Percentiles rank a stretch among this genome's conserved stretches.
phyloP scores from a whole-genome alignment of 2,329 filamentous ascomycete genomes.

The Truncatella angustata region DNA sequence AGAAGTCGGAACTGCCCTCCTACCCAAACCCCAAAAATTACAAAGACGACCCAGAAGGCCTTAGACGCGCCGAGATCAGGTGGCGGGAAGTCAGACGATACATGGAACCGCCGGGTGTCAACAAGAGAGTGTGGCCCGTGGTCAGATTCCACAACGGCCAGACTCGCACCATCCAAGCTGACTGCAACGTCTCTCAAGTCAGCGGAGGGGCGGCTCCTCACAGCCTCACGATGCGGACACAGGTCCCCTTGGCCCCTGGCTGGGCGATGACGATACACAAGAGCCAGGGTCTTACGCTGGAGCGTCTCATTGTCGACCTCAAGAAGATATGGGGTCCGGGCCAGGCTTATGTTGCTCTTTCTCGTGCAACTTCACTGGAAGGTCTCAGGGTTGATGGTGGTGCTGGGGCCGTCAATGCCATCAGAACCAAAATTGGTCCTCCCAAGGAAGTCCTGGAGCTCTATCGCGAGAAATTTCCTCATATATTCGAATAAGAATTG shows the following conservation, averaged over 20 bases:
- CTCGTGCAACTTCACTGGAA: slow-evolving; percentile 44
- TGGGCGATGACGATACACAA: slow-evolving; percentile 67
- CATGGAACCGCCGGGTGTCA: slow-evolving; percentile 26
- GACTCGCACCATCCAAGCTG: slow-evolving; percentile 44
- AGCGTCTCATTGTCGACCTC: slow-evolving; percentile 54
- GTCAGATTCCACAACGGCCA: slow-evolving; percentile 51
- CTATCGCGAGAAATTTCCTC: neutral
- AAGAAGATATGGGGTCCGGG: slow-evolving; percentile 47
- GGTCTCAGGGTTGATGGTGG: slow-evolving; percentile 33
- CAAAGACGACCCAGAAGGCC: slow-evolving; percentile 24
- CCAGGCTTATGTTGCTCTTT: slow-evolving; percentile 59
- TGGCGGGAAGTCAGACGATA: slow-evolving; percentile 36
- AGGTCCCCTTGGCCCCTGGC: slow-evolving; percentile 57
- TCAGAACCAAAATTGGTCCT: neutral
- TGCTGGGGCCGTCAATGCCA: neutral
- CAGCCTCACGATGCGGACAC: slow-evolving; percentile 50
- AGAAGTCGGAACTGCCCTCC: slow-evolving; percentile 14
- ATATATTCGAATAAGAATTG: neutral
- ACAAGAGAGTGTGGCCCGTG: slow-evolving; percentile 42
- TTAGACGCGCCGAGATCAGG: slow-evolving; percentile 31
- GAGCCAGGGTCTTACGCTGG: slow-evolving; percentile 60
- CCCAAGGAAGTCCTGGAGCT: neutral
- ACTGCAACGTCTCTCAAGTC: slow-evolving; percentile 43
- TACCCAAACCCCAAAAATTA: slow-evolving; percentile 22
- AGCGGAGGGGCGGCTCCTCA: slow-evolving; percentile 43